Percentiles rank a stretch among this genome's conserved stretches.
These are phyloP conservation scores for Fraxinus paxiana DNA, from an alignment of 305 asterid genomes.

Conservation along the genomic window DNA sequence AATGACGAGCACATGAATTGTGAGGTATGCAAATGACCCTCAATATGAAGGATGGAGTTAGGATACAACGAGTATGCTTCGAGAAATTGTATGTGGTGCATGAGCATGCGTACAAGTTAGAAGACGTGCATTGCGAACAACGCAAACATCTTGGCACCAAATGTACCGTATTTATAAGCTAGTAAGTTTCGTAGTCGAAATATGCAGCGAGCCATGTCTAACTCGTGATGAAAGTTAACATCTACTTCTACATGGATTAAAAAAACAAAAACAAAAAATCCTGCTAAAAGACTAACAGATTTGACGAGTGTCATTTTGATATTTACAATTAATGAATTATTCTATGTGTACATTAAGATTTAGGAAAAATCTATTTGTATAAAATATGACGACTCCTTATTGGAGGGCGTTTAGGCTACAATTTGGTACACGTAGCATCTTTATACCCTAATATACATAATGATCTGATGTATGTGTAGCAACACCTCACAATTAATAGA, in stretches of 20 bases:
- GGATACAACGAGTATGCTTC: not conserved
- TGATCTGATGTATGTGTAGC: not conserved
- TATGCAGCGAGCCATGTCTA: not conserved
- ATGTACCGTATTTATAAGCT: not conserved
- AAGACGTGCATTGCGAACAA: not conserved
- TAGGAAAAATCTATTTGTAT: no score
- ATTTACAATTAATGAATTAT: not conserved
- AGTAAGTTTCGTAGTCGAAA: not conserved
- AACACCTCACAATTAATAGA: not conserved
- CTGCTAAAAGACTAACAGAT: not conserved
- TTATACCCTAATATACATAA: not conserved
- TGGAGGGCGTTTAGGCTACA: no score
- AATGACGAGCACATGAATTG: not conserved
- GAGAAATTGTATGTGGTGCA: not conserved
- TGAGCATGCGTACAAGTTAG: not conserved
- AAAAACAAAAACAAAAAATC: not conserved
- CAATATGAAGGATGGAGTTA: not conserved
- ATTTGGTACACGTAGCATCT: no score
- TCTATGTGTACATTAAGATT: not conserved
- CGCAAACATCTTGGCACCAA: not conserved
- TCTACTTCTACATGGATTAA: not conserved
- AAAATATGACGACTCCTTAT: no score
- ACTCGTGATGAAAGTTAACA: not conserved
- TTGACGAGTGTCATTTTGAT: not conserved
- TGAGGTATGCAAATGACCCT: not conserved